Evolutionary conservation across 768 basidiomycete genomes (phyloP), one percentile per base, ranked within the genome.

Genomic region (Mycena floridula): DNA sequence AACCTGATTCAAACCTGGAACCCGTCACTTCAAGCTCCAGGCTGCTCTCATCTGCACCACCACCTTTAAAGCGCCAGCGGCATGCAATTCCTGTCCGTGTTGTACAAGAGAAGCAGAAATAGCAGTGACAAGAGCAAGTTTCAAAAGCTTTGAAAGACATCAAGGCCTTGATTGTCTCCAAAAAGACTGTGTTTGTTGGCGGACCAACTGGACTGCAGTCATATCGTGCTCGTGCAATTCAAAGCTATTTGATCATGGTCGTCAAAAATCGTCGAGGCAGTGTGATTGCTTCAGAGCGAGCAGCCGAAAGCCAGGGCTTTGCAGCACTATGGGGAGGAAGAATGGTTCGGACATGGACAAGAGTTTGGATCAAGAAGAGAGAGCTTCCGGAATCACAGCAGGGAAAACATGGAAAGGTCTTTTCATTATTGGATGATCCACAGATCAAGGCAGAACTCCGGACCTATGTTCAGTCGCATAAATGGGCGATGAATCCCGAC

Each of bases 221-320:
- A 20, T 38, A 44, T 25, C 51, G 50, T 4, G 52, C 59, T 20
- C 40, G 45, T 22, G 44, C 53, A 35, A 60, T 64, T 30, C 42
- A 56, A 32, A 53, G 52, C 40, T 16, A 30, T 30, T 16, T 30
- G 12, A 12, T 22, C 15, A 50, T 56, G 47, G 44, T 61, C 11
- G 37, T 60, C 16, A 52, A 53, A 11, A 55, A 57, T 30, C 21
- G 40, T 3, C 27, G 45, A n/a, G 22, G 15, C 3, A 18, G 32
- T 20, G 54, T 56, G 7, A 54, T 58, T 4, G 55, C 56, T 30
- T 60, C 57, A 7, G 25, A 52, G 39, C 23, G n/a, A 11, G 52
- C 55, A 37, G 61, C 58, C 12, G 56, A 58, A 37, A 48, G 46
- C 35, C 44, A 50, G 21, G 55, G 53, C 7, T 56, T 54, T 39